These are phyloP conservation scores for Aspergillus biplanus DNA, from an alignment of 495 filamentous ascomycete genomes.

Conservation along the genomic window DNA sequence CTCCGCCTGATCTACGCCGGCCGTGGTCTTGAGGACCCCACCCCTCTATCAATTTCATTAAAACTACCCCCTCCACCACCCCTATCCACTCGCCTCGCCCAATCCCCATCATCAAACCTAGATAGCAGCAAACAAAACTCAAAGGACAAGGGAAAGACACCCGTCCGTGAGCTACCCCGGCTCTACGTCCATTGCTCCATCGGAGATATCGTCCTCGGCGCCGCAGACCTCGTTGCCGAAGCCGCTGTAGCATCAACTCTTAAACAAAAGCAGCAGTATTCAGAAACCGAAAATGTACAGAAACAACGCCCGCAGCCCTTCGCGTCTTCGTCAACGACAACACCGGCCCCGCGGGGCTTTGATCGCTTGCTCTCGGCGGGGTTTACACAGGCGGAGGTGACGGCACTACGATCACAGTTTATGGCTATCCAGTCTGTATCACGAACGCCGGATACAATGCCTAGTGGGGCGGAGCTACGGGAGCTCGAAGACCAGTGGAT, in stretches of 20 bases:
- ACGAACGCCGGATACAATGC: conserved; percentile 86
- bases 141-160: conserved; percentile 61
- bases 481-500: conserved; percentile 90
- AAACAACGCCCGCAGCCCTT: conserved; percentile 15
- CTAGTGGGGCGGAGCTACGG: conserved; percentile 60
- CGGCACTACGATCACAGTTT: conserved; percentile 83
- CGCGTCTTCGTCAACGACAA: conserved; percentile 43
- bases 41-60: conserved; percentile 66
- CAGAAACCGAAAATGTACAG: not conserved
- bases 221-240: conserved; percentile 71
- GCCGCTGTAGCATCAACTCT: conserved; percentile 49
- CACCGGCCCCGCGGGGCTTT: conserved; percentile 79
- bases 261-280: conserved; percentile 15
- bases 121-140: conserved; percentile 22
- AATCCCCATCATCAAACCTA: conserved; percentile 13
- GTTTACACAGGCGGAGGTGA: conserved; percentile 80
- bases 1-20: conserved; percentile 89
- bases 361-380: conserved; percentile 80
- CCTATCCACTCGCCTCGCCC: conserved; percentile 44
- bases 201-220: conserved; percentile 64
- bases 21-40: conserved; percentile 74
- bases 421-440: conserved; percentile 73
- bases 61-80: conserved; percentile 61
- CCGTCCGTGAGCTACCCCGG: conserved; percentile 51
- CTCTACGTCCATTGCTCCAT: conserved; percentile 92